phyloP scores from a whole-genome alignment of 1,284 basidiomycete species.

The Vanrija pseudolonga region DNA sequence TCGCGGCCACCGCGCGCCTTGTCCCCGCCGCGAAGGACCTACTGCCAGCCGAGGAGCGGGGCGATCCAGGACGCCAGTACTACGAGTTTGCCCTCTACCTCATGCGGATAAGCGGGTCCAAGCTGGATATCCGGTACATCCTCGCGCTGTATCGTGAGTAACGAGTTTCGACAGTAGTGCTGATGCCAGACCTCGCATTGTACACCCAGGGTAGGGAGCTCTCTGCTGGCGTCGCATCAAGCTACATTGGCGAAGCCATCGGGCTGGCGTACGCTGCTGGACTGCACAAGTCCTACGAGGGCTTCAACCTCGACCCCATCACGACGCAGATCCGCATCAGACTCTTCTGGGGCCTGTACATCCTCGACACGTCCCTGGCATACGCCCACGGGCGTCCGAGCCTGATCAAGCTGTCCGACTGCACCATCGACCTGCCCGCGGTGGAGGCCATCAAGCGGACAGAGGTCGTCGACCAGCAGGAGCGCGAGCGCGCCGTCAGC shows the following conservation, averaged over 20 bases:
- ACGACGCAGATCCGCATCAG: constrained; percentile 12
- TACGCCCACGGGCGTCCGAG: constrained; percentile 15
- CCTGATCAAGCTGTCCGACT: constrained; percentile 10
- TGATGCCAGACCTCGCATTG: constrained; percentile 3
- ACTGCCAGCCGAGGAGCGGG: constrained; percentile 2
- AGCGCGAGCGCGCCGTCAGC: constrained; percentile 6
- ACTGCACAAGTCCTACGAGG: constrained; percentile 8
- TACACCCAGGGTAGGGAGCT: constrained; percentile 7
- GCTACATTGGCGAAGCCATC: constrained; percentile 14
- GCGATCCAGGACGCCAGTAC: constrained; percentile 3
- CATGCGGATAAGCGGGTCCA: constrained; percentile 10
- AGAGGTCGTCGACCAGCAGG: constrained; percentile 9
- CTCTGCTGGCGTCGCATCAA: constrained; percentile 4
- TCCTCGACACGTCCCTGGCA: constrained; percentile 9
- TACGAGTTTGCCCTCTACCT: constrained; percentile 16
- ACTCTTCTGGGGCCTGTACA: constrained; percentile 14
- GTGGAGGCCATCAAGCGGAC: constrained; percentile 10
- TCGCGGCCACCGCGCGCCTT: constrained; percentile 11
- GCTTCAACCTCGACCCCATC: constrained; percentile 14
- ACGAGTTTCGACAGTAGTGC: neutral
- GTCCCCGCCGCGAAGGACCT: constrained; percentile 4
- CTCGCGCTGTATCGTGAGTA: constrained; percentile 14
- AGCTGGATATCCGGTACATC: constrained; percentile 15
- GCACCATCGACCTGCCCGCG: constrained; percentile 12
- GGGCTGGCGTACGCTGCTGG: constrained; percentile 11